These are phyloP conservation scores for Wakefieldia striispora DNA, from an alignment of 768 basidiomycete genomes.

Conservation along the genomic window DNA sequence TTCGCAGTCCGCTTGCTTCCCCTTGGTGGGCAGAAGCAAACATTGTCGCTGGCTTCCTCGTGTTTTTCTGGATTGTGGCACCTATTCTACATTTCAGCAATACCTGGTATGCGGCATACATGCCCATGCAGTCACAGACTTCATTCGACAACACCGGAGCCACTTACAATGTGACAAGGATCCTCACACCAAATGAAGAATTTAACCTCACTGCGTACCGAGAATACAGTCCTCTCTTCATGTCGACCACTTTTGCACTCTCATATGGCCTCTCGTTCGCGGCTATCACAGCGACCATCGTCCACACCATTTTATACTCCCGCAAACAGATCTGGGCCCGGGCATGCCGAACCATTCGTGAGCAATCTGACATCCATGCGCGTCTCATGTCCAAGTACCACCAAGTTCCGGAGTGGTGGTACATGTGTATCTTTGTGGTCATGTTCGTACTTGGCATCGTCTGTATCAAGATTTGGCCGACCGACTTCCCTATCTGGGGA, in stretches of 20 bases:
- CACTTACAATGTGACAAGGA: conserved; percentile 38
- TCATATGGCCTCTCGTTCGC: conserved; percentile 51
- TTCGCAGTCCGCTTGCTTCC: conserved; percentile 34
- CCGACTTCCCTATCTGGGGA: conserved; percentile 44
- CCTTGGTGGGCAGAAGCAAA: conserved; percentile 42
- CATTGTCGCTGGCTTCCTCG: conserved; percentile 35
- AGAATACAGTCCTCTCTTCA: conserved; percentile 39
- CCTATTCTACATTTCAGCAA: conserved; percentile 35
- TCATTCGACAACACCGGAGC: conserved; percentile 46
- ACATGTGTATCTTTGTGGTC: conserved; percentile 39
- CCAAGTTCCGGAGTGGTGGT: conserved; percentile 65
- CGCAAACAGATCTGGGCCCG: conserved; percentile 55
- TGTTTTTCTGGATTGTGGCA: conserved; percentile 33
- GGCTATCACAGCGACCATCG: conserved; percentile 38
- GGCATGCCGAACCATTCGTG: conserved; percentile 47
- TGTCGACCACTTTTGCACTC: conserved; percentile 52
- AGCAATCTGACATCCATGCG: conserved; percentile 60
- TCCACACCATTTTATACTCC: conserved; percentile 50
- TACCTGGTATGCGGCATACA: conserved; percentile 37
- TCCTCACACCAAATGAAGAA: conserved; percentile 32
- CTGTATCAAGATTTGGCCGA: conserved; percentile 63
- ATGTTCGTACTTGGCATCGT: conserved; percentile 63
- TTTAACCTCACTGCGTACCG: conserved; percentile 36
- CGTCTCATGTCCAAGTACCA: conserved; percentile 57
- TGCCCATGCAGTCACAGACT: conserved; percentile 40